phyloP scores from a whole-genome alignment of 768 basidiomycete species.

The Leccinum disarticulatum region DNA sequence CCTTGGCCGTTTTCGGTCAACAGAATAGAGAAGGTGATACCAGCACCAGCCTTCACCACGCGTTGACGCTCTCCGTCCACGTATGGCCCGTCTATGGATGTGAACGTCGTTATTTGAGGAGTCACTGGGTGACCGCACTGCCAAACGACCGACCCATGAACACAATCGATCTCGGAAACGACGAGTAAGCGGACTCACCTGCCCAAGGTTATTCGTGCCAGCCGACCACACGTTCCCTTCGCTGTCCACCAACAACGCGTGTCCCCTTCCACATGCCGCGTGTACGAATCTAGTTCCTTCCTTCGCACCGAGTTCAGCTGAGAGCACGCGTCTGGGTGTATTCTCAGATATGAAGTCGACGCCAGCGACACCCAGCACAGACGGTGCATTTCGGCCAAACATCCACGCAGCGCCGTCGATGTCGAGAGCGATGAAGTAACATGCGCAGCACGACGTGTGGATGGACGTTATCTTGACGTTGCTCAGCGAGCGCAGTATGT shows the following conservation, averaged over 20 bases:
- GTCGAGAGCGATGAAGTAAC: conserved; percentile 77
- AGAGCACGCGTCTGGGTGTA: conserved; percentile 60
- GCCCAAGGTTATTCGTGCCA: conserved; percentile 78
- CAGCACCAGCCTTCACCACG: conserved; percentile 74
- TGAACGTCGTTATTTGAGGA: conserved; percentile 69
- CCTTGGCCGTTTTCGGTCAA: conserved; percentile 83
- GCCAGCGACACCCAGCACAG: conserved; percentile 60
- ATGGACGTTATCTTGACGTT: conserved; percentile 74
- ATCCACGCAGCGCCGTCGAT: conserved; percentile 81
- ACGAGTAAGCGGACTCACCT: conserved; percentile 50
- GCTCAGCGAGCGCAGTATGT: conserved; percentile 84
- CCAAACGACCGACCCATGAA: not conserved
- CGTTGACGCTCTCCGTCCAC: conserved; percentile 60
- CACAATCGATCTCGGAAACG: not conserved
- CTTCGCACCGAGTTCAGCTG: conserved; percentile 60
- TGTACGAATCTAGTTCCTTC: conserved; percentile 64
- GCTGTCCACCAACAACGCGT: conserved; percentile 80
- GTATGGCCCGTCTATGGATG: conserved; percentile 56
- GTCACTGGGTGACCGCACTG: conserved; percentile 72
- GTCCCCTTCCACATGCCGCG: conserved; percentile 82
- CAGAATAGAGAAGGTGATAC: conserved; percentile 80
- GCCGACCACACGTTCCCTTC: conserved; percentile 83
- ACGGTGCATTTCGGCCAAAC: conserved; percentile 80
- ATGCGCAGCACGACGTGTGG: conserved; percentile 73
- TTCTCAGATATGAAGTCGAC: conserved; percentile 69